Base-by-base conservation (phyloP, 1,139 yeast genomes). In the Eremothecium gossypii region DNA sequence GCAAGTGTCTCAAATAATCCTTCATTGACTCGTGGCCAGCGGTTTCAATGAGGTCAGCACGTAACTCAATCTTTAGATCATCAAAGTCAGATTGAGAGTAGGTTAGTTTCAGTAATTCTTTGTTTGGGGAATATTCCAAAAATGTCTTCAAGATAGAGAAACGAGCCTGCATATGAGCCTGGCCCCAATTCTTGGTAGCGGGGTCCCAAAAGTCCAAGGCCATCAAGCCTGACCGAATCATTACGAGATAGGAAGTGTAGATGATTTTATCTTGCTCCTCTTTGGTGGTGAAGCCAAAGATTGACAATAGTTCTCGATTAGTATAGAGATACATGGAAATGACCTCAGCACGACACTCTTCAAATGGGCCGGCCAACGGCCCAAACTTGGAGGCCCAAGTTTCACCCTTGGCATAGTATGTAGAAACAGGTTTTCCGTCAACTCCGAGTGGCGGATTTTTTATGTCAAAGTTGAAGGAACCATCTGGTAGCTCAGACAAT, bases 151-250 rank as follows among this genome's bases (percentile, higher is more conserved):
- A 71, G 52, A 86, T 85, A 31, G 91, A 84, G 63, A 75, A 86
- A 58, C 96, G 71, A 6, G 95, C 95, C 67, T 85, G 95, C 87
- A 85, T 84, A 60, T 86, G 96, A n/a, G 95, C 79, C 66, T 86
- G 96, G 30, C 95, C 95, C 95, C 95, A 86, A 63, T 84, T 84
- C 47, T 70, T 67, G 30, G 85, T 71, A 37, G 66, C 63, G 34
- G 95, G 95, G 61, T 85, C 95, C 86, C 93, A 86, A 62, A 73
- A 83, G 61, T 86, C 95, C 55, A 86, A 70, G 2, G 83, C 89
- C 34, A 82, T 57, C 42, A 86, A 68, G 49, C 95, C 95, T 5
- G 95, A 95, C 54, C 95, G 74, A 27, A 87, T 83, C 96, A 86
- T 86, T 50, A 76, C 77, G 48, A 85, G 66, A 48, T 80, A 82